Conservation (phyloP, 352 stramenopile species). For the Plasmopara viticola region DNA sequence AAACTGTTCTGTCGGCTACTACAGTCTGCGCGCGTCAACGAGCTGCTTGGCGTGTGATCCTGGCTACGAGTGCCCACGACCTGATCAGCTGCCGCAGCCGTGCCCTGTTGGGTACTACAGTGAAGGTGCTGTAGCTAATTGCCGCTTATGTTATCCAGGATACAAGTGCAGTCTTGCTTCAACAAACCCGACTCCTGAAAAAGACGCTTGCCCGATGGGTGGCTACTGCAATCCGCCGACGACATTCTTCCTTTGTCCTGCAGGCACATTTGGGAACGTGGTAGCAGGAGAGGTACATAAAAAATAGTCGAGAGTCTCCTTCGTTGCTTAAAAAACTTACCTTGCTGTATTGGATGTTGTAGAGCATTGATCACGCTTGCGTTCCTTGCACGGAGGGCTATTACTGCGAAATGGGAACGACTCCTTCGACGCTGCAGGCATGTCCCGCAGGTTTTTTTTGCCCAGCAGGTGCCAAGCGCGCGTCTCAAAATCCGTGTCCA, state of each 20-base stretch:
- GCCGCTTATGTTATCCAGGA: conserved; percentile 50
- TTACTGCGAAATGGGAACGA: conserved; percentile 78
- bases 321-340: not conserved
- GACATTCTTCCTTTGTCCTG: conserved; percentile 81
- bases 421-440: conserved; percentile 46
- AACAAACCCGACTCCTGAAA: conserved; percentile 62
- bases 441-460: conserved; percentile 71
- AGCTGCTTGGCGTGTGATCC: conserved; percentile 62
- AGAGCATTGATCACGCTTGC: conserved; percentile 80
- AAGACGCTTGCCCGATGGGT: conserved; percentile 84
- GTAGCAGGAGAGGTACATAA: conserved; percentile 58
- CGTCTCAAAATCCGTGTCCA: conserved; percentile 75
- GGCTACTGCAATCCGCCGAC: conserved; percentile 85
- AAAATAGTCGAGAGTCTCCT: not conserved
- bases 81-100: conserved; percentile 58
- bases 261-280: conserved; percentile 81
- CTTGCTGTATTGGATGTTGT: not conserved
- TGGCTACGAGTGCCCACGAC: conserved; percentile 80
- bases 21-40: conserved; percentile 62
- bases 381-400: conserved; percentile 60
- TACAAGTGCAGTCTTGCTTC: conserved; percentile 82
- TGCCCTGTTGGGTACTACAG: conserved; percentile 88
- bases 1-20: conserved; percentile 73
- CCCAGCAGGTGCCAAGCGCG: conserved; percentile 55
- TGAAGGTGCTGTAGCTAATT: conserved; percentile 62